phyloP scores from a whole-genome alignment of 2,329 filamentous ascomycete genomes.

The Gremmenia infestans region DNA sequence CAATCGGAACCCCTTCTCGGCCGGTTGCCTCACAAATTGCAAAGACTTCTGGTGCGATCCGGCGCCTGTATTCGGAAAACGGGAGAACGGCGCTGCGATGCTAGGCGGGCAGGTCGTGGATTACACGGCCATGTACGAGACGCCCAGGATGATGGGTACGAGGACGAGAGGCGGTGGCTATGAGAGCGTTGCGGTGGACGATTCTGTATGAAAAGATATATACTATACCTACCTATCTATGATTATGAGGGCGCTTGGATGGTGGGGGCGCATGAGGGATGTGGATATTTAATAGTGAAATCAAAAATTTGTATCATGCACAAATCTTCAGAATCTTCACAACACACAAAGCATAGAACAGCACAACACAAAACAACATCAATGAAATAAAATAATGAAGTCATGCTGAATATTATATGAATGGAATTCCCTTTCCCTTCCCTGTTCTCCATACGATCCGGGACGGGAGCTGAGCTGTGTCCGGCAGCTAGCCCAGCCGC shows the following conservation, averaged over 20 bases:
- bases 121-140: conserved; percentile 87
- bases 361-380: too few relatives aligned
- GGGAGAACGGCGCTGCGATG: conserved; percentile 68
- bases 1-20: conserved; percentile 73
- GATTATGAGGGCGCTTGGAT: background rate
- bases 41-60: conserved; percentile 95
- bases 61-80: conserved; percentile 70
- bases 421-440: too few relatives aligned
- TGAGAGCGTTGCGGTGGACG: conserved; percentile 27
- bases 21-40: conserved; percentile 82
- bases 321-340: too few relatives aligned
- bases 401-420: too few relatives aligned
- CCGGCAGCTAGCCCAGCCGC: too few relatives aligned
- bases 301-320: background rate
- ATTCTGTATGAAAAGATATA: conserved; percentile 20
- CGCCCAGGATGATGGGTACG: conserved; percentile 43
- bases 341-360: too few relatives aligned
- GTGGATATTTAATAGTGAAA: conserved; percentile 4
- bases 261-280: background rate
- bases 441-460: too few relatives aligned
- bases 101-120: conserved; percentile 76
- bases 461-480: too few relatives aligned
- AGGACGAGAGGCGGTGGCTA: conserved; percentile 22
- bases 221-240: background rate
- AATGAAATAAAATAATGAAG: too few relatives aligned